A percentile compares a stretch with the other conserved stretches of the same genome.
phyloP scores from a whole-genome alignment of 805 yeast species.

The Blastobotrys peoriensis region DNA sequence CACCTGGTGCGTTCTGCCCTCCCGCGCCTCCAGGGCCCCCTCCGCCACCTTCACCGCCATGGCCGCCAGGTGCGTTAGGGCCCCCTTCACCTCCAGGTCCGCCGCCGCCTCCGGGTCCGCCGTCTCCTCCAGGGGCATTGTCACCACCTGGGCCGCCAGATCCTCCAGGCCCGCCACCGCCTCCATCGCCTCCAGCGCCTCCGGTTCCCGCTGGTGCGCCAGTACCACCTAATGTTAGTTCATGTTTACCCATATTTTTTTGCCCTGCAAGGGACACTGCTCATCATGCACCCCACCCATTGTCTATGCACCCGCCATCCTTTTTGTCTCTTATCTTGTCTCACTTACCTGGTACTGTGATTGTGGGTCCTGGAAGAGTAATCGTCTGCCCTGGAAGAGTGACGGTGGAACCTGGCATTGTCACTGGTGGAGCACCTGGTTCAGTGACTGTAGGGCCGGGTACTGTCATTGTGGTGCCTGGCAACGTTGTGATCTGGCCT shows the following conservation, averaged over 20 bases:
- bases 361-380: neutral
- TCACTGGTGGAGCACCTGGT: slow-evolving; percentile 2
- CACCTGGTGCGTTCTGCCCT: neutral
- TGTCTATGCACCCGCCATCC: too few relatives aligned
- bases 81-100: slow-evolving; percentile 7
- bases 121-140: slow-evolving; percentile 1
- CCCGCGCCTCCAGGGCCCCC: slow-evolving; percentile 2
- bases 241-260: too few relatives aligned
- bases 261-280: too few relatives aligned
- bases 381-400: slow-evolving; percentile 8
- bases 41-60: slow-evolving; percentile 7
- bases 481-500: slow-evolving; percentile 10
- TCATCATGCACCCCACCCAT: too few relatives aligned
- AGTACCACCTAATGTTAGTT: too few relatives aligned
- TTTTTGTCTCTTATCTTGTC: too few relatives aligned
- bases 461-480: slow-evolving; percentile 13
- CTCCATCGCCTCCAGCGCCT: slow-evolving; percentile 1
- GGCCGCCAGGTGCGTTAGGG: slow-evolving; percentile 7
- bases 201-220: slow-evolving; percentile 1
- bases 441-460: neutral
- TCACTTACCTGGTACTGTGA: neutral
- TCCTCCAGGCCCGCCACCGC: slow-evolving; percentile 4
- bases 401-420: slow-evolving; percentile 10
- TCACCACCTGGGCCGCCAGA: slow-evolving; percentile 4
- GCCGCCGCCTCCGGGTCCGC: slow-evolving; percentile 3